phyloP scores from a whole-genome alignment of 2,329 filamentous ascomycete species.

The Scytalidium lignicola region DNA sequence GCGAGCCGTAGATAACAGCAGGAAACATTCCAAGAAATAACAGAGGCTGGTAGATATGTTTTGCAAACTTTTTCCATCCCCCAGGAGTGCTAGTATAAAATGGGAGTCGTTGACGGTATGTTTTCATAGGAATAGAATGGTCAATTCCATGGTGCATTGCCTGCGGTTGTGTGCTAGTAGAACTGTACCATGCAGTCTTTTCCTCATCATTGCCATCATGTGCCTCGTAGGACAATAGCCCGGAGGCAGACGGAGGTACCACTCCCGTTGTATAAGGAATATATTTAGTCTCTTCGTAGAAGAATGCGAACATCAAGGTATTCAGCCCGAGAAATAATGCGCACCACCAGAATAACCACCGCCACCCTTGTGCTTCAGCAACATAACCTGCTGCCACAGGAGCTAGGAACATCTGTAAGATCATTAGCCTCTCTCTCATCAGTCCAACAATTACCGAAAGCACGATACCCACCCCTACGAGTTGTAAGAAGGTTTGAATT shows the following conservation, averaged over 20 bases:
- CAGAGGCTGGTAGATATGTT: constrained; percentile 32
- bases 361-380: constrained; percentile 37
- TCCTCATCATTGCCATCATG: no score
- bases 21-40: constrained; percentile 32
- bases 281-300: constrained; percentile 38
- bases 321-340: constrained; percentile 34
- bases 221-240: neutral
- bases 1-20: constrained; percentile 31
- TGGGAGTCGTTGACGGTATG: constrained; percentile 37
- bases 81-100: constrained; percentile 20
- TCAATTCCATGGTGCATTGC: neutral
- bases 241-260: neutral
- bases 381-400: constrained; percentile 36
- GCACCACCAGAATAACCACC: constrained; percentile 41
- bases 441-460: no score
- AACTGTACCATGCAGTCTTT: no score
- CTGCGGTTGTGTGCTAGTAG: no score
- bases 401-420: constrained; percentile 33
- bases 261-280: no score
- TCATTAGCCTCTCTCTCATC: no score
- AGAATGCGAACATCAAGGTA: constrained; percentile 35
- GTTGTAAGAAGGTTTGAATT: constrained; percentile 37
- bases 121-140: constrained; percentile 31
- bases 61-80: constrained; percentile 26
- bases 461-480: constrained; percentile 28